These are phyloP conservation scores for Boletus rufocinnamomeus DNA, from an alignment of 768 basidiomycete species.

Conservation along the genomic window DNA sequence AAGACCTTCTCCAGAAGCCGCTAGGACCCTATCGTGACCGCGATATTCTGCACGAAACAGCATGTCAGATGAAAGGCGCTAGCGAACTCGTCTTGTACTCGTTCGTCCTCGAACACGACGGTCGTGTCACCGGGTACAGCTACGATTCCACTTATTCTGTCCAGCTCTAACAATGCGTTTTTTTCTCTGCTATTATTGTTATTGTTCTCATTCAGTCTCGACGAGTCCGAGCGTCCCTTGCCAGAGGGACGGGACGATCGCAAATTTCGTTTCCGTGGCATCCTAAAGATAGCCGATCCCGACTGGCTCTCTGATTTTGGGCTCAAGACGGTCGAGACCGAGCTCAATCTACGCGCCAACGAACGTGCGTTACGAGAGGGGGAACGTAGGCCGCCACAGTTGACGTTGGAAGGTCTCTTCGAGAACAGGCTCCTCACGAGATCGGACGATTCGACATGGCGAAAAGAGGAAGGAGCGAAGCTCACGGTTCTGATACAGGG, in stretches of 20 bases:
- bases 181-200: neutral
- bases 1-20: constrained; percentile 29
- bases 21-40: constrained; percentile 35
- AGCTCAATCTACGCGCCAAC: constrained; percentile 44
- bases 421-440: constrained; percentile 15
- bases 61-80: constrained; percentile 19
- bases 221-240: constrained; percentile 46
- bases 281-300: constrained; percentile 46
- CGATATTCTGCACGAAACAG: constrained; percentile 24
- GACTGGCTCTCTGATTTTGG: constrained; percentile 55
- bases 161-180: constrained; percentile 5
- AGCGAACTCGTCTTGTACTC: constrained; percentile 28
- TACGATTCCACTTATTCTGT: neutral
- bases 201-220: constrained; percentile 40
- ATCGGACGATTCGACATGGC: constrained; percentile 18
- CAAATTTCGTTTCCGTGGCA: constrained; percentile 51
- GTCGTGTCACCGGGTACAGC: constrained; percentile 28
- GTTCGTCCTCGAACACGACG: constrained; percentile 32
- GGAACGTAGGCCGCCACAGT: constrained; percentile 17
- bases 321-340: constrained; percentile 40
- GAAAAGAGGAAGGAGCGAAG: constrained; percentile 19
- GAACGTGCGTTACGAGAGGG: constrained; percentile 29
- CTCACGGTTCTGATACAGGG: constrained; percentile 48
- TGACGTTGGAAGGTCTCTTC: constrained; percentile 43
- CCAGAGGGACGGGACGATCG: constrained; percentile 32